A percentile compares a stretch with the other conserved stretches of the same genome.
These are phyloP conservation scores for Paramecium biaurelia DNA, from an alignment of 73 alveolate species.

Conservation along the genomic window DNA sequence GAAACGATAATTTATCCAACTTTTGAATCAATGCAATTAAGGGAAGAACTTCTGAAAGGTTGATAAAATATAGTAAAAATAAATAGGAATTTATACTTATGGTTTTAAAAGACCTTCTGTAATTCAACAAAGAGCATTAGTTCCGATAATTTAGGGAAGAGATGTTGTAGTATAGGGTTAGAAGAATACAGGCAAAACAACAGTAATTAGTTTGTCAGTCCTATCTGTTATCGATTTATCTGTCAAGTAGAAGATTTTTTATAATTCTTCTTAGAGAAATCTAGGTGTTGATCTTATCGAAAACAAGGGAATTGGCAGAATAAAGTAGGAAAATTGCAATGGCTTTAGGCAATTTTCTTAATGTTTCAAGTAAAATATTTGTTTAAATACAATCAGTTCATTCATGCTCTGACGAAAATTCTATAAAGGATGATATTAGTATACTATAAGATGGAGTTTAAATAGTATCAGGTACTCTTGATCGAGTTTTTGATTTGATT, in stretches of 20 bases:
- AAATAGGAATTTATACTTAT: constrained; percentile 85
- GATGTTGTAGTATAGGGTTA: constrained; percentile 86
- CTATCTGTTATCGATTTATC: constrained; percentile 80
- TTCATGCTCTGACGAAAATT: constrained; percentile 96
- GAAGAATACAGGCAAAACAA: constrained; percentile 98
- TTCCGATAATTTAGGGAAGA: constrained; percentile 85
- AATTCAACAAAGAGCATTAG: constrained; percentile 95
- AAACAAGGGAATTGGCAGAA: constrained; percentile 96
- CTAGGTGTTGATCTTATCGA: constrained; percentile 83
- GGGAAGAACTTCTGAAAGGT: constrained; percentile 96
- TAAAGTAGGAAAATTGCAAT: constrained; percentile 79
- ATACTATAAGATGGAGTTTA: constrained; percentile 96
- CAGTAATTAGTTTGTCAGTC: constrained; percentile 95
- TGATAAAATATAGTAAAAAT: neutral
- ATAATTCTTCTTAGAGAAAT: constrained; percentile 71
- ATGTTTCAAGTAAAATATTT: constrained; percentile 69
- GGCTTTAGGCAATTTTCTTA: constrained; percentile 96
- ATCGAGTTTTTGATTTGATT: constrained; percentile 96
- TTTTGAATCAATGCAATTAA: constrained; percentile 91
- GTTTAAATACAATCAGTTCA: constrained; percentile 66
- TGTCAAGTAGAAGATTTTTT: neutral
- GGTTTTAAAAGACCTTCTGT: constrained; percentile 99
- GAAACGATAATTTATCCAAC: constrained; percentile 79
- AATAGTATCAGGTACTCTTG: constrained; percentile 97
- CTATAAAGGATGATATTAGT: constrained; percentile 94